Percentiles rank a stretch among this genome's conserved stretches.
These are phyloP conservation scores for Cystobasidium sp. DNA, from an alignment of 1,284 basidiomycete genomes.

Conservation along the genomic window DNA sequence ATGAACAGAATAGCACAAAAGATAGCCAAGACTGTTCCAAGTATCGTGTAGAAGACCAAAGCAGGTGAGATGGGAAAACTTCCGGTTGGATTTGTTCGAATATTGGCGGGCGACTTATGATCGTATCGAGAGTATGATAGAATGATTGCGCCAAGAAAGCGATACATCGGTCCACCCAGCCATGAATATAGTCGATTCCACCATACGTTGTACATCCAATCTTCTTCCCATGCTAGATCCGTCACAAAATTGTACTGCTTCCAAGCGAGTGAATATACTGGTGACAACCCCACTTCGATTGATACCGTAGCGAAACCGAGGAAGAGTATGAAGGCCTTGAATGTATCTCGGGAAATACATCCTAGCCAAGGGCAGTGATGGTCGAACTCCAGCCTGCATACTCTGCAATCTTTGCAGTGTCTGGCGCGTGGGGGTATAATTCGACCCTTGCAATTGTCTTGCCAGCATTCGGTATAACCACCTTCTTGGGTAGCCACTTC, in stretches of 20 bases:
- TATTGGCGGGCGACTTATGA: neutral
- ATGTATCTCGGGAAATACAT: constrained; percentile 31
- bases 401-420: constrained; percentile 43
- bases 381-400: constrained; percentile 40
- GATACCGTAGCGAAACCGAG: constrained; percentile 8
- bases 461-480: constrained; percentile 29
- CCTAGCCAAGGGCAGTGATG: constrained; percentile 46
- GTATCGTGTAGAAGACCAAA: constrained; percentile 16
- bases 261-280: constrained; percentile 15
- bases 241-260: constrained; percentile 16
- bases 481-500: constrained; percentile 9
- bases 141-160: constrained; percentile 23
- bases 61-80: neutral
- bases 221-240: constrained; percentile 7
- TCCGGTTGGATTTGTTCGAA: neutral
- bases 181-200: constrained; percentile 37
- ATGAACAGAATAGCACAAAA: constrained; percentile 6
- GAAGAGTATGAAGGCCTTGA: constrained; percentile 35
- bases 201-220: constrained; percentile 27
- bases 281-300: constrained; percentile 9
- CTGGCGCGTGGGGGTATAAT: constrained; percentile 31
- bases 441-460: constrained; percentile 42
- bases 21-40: constrained; percentile 21
- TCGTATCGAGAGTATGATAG: constrained; percentile 21
- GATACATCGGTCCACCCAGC: constrained; percentile 38